Percentiles rank a stretch among this genome's conserved stretches.
Conservation (phyloP, 2,329 filamentous ascomycete genomes). For the Nectriaceae sp. region DNA sequence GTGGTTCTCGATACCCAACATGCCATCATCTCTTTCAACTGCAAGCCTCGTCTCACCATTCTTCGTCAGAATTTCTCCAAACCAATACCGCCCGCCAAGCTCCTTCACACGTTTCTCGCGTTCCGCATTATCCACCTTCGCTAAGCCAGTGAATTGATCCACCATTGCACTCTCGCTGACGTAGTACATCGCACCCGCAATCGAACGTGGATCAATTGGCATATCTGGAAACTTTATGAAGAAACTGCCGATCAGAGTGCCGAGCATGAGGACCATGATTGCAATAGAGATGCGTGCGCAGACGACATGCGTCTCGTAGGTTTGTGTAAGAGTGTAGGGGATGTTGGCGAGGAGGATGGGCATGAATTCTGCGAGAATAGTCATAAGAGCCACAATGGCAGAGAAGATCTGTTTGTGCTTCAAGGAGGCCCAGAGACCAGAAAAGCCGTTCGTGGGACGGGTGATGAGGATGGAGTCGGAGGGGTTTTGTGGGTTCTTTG, state of each 20-base stretch:
- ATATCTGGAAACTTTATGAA: constrained; percentile 45
- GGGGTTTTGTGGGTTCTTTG: constrained; percentile 33
- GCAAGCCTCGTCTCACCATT: constrained; percentile 22
- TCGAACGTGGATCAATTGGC: constrained; percentile 48
- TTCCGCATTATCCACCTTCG: constrained; percentile 18
- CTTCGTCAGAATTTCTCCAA: constrained; percentile 22
- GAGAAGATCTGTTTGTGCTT: constrained; percentile 38
- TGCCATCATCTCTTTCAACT: constrained; percentile 28
- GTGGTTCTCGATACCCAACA: constrained; percentile 10
- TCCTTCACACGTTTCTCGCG: constrained; percentile 22
- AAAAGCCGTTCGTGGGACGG: constrained; percentile 47
- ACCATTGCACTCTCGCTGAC: constrained; percentile 32
- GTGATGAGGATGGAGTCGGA: constrained; percentile 42
- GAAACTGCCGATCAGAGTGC: constrained; percentile 42
- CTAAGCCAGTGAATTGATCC: constrained; percentile 24
- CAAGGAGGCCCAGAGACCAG: constrained; percentile 37
- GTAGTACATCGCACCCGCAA: constrained; percentile 49
- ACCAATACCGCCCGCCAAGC: constrained; percentile 25
- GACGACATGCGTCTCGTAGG: constrained; percentile 38
- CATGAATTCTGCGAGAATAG: constrained; percentile 51
- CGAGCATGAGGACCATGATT: constrained; percentile 45
- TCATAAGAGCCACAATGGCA: constrained; percentile 41
- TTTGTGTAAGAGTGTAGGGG: constrained; percentile 46
- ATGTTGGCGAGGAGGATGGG: constrained; percentile 52
- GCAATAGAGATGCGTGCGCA: constrained; percentile 43